Percentiles rank a stretch among this genome's conserved stretches.
Evolutionary conservation across 2,329 filamentous ascomycete species (phyloP).

Genomic region (Penicillium hesseltinei): DNA sequence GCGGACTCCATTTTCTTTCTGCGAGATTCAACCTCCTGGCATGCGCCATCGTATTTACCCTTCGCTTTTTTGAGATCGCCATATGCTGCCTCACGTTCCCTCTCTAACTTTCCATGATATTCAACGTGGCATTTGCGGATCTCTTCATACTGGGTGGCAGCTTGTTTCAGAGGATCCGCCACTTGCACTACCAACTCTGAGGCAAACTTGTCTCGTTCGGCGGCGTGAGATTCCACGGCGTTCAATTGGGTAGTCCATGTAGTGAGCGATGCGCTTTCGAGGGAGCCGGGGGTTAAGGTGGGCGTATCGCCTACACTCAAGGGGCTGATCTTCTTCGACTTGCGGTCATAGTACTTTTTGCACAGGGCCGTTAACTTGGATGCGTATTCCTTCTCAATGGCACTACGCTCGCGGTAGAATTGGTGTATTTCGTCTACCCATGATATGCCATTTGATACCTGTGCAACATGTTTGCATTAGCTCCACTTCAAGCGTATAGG

Average conservation of each 20-base stretch:
- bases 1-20: slow-evolving; percentile 92
- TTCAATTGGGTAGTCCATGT: slow-evolving; percentile 95
- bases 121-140: slow-evolving; percentile 87
- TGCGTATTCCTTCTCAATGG: slow-evolving; percentile 95
- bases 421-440: slow-evolving; percentile 97
- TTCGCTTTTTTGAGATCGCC: slow-evolving; percentile 86
- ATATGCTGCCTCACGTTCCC: slow-evolving; percentile 82
- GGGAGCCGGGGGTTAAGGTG: slow-evolving; percentile 86
- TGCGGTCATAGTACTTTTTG: slow-evolving; percentile 97
- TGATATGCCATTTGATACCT: slow-evolving; percentile 78
- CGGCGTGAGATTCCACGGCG: slow-evolving; percentile 81
- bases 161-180: slow-evolving; percentile 79
- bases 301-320: slow-evolving; percentile 93
- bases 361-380: slow-evolving; percentile 81
- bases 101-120: slow-evolving; percentile 83
- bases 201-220: slow-evolving; percentile 83
- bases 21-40: slow-evolving; percentile 90
- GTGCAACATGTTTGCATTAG: slow-evolving; percentile 22
- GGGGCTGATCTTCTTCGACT: slow-evolving; percentile 80
- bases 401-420: slow-evolving; percentile 93
- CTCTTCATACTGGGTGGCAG: slow-evolving; percentile 77
- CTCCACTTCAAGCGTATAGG: slow-evolving; percentile 10
- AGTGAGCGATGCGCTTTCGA: slow-evolving; percentile 94
- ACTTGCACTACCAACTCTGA: slow-evolving; percentile 75
- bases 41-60: slow-evolving; percentile 85